phyloP scores from a whole-genome alignment of 2,329 filamentous ascomycete genomes.

The Sporothrix schenckii region DNA sequence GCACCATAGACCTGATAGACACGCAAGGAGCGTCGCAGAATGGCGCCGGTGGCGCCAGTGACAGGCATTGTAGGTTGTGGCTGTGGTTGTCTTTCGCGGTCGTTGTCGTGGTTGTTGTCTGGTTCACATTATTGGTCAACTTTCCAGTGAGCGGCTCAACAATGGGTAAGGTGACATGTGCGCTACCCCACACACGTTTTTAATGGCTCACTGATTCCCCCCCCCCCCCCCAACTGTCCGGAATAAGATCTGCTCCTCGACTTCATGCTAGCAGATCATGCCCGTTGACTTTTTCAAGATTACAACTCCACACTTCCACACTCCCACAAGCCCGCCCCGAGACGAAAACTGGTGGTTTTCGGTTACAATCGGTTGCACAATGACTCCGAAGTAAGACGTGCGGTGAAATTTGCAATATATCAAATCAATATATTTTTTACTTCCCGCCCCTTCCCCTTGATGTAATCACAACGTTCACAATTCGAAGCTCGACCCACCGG shows the following conservation, averaged over 20 bases:
- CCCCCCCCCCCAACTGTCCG: too few species aligned
- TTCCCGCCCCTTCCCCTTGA: not conserved
- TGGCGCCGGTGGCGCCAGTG: slow-evolving; percentile 40
- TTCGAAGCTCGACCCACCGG: not conserved
- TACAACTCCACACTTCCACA: not conserved
- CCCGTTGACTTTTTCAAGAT: not conserved
- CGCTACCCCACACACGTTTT: not conserved
- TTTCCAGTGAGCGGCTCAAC: not conserved
- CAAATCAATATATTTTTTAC: not conserved
- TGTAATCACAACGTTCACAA: too few species aligned
- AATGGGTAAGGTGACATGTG: too few species aligned
- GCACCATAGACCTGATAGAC: slow-evolving; percentile 78
- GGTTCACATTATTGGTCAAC: not conserved
- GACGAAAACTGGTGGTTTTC: not conserved
- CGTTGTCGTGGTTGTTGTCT: not conserved
- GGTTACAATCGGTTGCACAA: slow-evolving; percentile 3
- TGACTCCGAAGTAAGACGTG: not conserved
- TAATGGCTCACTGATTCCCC: not conserved
- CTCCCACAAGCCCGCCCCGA: not conserved
- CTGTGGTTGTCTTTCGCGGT: not conserved
- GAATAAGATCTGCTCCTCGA: too few species aligned
- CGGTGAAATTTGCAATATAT: too few species aligned
- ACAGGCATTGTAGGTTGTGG: slow-evolving; percentile 18
- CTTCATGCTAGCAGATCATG: too few species aligned
- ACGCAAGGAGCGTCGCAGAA: slow-evolving; percentile 69